Conservation (phyloP, 1,284 basidiomycete species). For the Flammula alnicola region DNA sequence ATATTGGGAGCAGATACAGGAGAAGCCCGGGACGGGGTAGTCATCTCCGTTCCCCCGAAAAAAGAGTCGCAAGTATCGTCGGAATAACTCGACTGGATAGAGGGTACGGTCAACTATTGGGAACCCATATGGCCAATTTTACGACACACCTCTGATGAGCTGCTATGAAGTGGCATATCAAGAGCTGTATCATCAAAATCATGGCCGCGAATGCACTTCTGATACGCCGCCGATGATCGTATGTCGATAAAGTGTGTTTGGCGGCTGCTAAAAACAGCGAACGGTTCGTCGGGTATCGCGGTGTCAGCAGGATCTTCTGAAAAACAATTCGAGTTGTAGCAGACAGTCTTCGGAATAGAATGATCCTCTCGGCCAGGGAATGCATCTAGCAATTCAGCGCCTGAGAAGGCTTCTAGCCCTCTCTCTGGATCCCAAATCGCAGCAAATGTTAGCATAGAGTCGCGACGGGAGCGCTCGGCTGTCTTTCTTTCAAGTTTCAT, state of each 20-base stretch:
- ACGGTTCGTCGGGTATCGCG: conserved; percentile 18
- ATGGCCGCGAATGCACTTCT: conserved; percentile 7
- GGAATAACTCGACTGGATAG: not conserved
- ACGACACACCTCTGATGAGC: conserved; percentile 2
- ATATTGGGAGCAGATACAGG: too few relatives aligned
- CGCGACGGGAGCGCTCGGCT: not conserved
- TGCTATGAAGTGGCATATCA: not conserved
- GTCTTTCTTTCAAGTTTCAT: not conserved
- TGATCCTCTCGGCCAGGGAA: too few relatives aligned
- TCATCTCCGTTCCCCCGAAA: too few relatives aligned
- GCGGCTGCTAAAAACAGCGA: conserved; percentile 20
- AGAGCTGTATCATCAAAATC: not conserved
- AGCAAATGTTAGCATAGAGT: conserved; percentile 24
- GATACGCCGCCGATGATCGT: conserved; percentile 16
- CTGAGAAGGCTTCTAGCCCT: conserved; percentile 23
- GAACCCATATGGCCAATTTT: not conserved
- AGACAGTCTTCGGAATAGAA: too few relatives aligned
- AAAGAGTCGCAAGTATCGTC: not conserved
- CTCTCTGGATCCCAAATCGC: conserved; percentile 27
- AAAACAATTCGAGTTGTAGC: too few relatives aligned
- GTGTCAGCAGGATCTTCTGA: too few relatives aligned
- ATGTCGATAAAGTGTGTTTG: conserved; percentile 20
- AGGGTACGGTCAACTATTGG: not conserved
- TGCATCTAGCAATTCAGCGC: too few relatives aligned
- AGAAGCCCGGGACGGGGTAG: too few relatives aligned